A percentile compares a stretch with the other conserved stretches of the same genome.
Conservation (phyloP, 1,284 basidiomycete species). For the Rhizoctonia solani region DNA sequence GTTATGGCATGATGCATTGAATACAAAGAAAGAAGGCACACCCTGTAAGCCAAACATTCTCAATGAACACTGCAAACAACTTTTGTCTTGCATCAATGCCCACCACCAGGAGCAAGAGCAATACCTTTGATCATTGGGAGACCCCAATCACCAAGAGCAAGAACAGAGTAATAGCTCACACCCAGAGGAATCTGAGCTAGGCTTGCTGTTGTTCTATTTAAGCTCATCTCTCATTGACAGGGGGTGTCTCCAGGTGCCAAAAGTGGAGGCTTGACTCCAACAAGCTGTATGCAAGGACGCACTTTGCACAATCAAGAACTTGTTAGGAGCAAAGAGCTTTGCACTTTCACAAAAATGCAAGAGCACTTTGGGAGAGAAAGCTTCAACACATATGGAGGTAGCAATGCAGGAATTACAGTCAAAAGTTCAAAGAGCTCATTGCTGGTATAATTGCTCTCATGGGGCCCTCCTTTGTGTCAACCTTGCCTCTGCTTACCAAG, state of each 20-base stretch:
- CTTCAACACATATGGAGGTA: neutral
- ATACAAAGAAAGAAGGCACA: neutral
- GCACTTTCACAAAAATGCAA: neutral
- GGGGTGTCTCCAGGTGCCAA: neutral
- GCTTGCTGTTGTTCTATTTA: neutral
- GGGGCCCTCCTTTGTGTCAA: neutral
- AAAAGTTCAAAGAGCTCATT: neutral
- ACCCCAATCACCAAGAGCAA: neutral
- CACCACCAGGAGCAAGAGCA: neutral
- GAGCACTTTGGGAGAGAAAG: neutral
- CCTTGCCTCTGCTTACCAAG: neutral
- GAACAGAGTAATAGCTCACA: neutral
- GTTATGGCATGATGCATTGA: neutral
- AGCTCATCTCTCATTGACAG: neutral
- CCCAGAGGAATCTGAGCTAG: conserved; percentile 10
- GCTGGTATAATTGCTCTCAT: conserved; percentile 1
- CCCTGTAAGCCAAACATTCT: neutral
- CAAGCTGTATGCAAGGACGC: conserved; percentile 3
- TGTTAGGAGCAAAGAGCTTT: neutral
- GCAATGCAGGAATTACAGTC: neutral
- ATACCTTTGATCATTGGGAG: neutral
- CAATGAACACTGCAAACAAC: neutral
- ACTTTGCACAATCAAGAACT: neutral
- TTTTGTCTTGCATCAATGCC: neutral
- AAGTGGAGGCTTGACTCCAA: neutral